These are phyloP conservation scores for Theobroma cacao DNA, from an alignment of 345 rosid genomes.

Conservation along the genomic window DNA sequence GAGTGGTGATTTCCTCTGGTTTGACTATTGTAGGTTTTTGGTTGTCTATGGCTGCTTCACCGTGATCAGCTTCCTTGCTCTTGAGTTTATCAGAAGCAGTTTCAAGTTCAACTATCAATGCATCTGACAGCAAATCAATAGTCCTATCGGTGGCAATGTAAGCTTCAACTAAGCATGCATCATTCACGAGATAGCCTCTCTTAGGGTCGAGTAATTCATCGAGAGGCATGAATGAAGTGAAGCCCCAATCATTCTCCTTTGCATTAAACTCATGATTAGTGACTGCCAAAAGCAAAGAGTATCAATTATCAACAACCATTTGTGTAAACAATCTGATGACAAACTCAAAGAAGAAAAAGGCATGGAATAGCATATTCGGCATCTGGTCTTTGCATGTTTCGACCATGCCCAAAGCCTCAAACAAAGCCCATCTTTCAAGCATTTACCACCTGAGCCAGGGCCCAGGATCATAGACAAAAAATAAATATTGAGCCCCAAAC, in stretches of 20 bases:
- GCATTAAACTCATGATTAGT: conserved; percentile 56
- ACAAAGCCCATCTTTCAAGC: too few relatives aligned
- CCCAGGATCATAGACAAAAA: background rate
- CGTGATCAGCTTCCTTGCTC: background rate
- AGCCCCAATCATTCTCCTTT: conserved; percentile 60
- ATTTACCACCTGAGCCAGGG: background rate
- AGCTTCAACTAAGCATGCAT: conserved; percentile 6
- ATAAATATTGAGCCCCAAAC: background rate
- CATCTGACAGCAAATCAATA: background rate
- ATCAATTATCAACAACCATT: background rate
- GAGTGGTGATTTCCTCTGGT: background rate
- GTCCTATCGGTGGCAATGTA: background rate
- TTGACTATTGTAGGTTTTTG: background rate
- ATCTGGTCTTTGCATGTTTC: background rate
- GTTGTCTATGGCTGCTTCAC: background rate
- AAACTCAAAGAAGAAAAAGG: background rate
- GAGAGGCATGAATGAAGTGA: conserved; percentile 57
- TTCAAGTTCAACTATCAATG: background rate
- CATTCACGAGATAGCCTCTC: conserved; percentile 52
- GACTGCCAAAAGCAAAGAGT: conserved; percentile 32
- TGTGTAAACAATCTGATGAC: background rate
- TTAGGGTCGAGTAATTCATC: conserved; percentile 46
- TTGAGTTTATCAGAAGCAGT: background rate
- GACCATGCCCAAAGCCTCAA: too few relatives aligned
- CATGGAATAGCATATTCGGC: background rate